Evolutionary conservation across 176 grass and related monocot genomes (phyloP), one percentile per base, ranked within the genome.

Genomic region (Raddia distichophylla): DNA sequence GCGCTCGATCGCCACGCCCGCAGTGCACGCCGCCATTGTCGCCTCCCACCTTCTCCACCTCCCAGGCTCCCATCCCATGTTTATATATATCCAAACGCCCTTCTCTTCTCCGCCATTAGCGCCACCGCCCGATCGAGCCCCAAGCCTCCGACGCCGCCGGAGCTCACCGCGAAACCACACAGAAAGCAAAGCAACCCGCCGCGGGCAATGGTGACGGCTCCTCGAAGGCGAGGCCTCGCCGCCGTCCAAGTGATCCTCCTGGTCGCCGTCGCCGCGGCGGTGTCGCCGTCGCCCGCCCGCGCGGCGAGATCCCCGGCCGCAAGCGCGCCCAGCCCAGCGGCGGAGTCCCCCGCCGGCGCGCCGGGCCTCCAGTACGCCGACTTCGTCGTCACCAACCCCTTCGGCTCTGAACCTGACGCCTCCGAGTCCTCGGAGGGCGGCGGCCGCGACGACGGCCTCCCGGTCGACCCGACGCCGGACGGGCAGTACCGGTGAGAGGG

Each of bases 401-500:
- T 19, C 32, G 27, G 16, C 8, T 14, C 67, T 1, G 27, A 27
- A 27, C 27, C 27, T 1, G 15, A 8, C 0, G 5, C 40, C 8
- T 50, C 42, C 32, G 7, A 22, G 2, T 32, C 77, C 16, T 51
- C 55, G 22, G 9, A 27, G 8, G 4, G n/a, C 2, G 5, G 14
- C 3, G 17, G 27, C 27, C 27, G 27, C 11, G 22, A 9, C 9
- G 69, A 73, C 0, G 73, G 55, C 2, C 73, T 87, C 7, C 72
- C 73, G 0, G 46, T 69, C 52, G 66, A 87, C 8, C 83, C 83
- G 3, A 79, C 83, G 11, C 83, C 85, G 0, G 71, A 82, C 40
- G 77, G 78, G 3, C 75, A 77, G 33, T 11, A 17, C 2, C 2
- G 13, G 1, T 77, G 46, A 77, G 44, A 63, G 27, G 5, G 1